Evolutionary conservation across 176 grass and related monocot genomes (phyloP).

Genomic region (Coix lacrymajobi): DNA sequence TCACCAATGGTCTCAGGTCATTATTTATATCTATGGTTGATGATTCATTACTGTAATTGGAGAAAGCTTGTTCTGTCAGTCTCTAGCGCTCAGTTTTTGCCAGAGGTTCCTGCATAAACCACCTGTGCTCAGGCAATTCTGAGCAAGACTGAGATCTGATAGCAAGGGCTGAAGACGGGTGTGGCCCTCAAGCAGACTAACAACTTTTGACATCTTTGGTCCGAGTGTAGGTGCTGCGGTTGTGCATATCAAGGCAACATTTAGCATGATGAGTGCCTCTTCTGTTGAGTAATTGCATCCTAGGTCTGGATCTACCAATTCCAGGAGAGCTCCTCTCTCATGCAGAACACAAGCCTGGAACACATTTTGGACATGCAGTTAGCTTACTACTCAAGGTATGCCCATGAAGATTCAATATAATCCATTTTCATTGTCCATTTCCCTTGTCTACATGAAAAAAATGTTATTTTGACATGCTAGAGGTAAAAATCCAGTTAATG

Average conservation of each 20-base stretch:
- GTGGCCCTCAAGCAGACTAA: constrained; percentile 77
- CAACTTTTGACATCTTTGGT: constrained; percentile 76
- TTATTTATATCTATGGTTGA: constrained; percentile 19
- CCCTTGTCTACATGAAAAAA: neutral
- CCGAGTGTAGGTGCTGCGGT: constrained; percentile 79
- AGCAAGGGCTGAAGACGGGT: constrained; percentile 55
- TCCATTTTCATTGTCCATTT: neutral
- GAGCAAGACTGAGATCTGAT: constrained; percentile 42
- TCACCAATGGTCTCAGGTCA: constrained; percentile 23
- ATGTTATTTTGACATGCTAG: constrained; percentile 9
- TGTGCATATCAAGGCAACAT: constrained; percentile 73
- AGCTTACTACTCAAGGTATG: constrained; percentile 24
- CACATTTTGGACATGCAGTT: constrained; percentile 13
- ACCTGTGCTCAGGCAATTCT: constrained; percentile 33
- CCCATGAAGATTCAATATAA: neutral
- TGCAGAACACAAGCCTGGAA: constrained; percentile 79
- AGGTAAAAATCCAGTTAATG: constrained; percentile 1
- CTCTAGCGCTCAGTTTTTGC: constrained; percentile 59
- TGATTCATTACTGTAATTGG: constrained; percentile 25
- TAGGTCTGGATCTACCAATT: constrained; percentile 76
- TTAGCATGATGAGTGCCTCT: constrained; percentile 70
- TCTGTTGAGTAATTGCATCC: constrained; percentile 66
- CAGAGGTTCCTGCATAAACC: constrained; percentile 60
- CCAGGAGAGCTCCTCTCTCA: constrained; percentile 63
- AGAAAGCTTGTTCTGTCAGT: constrained; percentile 33